Percentiles rank a stretch among this genome's conserved stretches.
Conservation (phyloP, 23 red algal species). For the Agarophyton chilense region DNA sequence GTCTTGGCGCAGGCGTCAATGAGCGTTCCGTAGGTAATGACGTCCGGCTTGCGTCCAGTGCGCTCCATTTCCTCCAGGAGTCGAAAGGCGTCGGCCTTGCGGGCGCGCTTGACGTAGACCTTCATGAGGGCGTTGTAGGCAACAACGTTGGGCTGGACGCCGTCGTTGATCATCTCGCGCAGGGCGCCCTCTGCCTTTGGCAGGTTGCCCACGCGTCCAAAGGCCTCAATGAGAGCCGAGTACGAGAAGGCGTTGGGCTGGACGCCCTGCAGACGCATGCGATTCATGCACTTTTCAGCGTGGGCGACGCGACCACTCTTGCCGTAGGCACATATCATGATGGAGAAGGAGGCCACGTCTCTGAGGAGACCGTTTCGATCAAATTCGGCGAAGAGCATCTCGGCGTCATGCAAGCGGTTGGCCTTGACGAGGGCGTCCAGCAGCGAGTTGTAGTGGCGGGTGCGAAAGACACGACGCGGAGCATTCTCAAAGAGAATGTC, state of each 20-base stretch:
- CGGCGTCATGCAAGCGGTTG: constrained; percentile 65
- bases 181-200: constrained; percentile 72
- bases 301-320: constrained; percentile 65
- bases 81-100: constrained; percentile 70
- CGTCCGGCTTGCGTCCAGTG: constrained; percentile 75
- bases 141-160: constrained; percentile 83
- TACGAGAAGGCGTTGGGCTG: constrained; percentile 95
- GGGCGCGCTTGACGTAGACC: constrained; percentile 77
- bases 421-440: constrained; percentile 81
- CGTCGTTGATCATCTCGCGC: constrained; percentile 67
- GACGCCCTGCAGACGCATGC: constrained; percentile 63
- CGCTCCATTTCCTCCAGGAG: constrained; percentile 80
- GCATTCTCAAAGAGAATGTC: constrained; percentile 27
- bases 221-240: constrained; percentile 92
- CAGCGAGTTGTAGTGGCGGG: constrained; percentile 73
- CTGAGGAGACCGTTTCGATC: constrained; percentile 16
- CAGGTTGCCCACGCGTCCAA: constrained; percentile 67
- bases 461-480: constrained; percentile 6
- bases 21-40: constrained; percentile 98
- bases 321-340: constrained; percentile 86
- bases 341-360: constrained; percentile 83
- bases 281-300: constrained; percentile 60
- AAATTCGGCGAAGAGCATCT: constrained; percentile 57
- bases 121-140: constrained; percentile 98
- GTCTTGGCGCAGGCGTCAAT: constrained; percentile 95